Base-by-base conservation (phyloP, 305 asterid species). In the Fraxinus nigra region DNA sequence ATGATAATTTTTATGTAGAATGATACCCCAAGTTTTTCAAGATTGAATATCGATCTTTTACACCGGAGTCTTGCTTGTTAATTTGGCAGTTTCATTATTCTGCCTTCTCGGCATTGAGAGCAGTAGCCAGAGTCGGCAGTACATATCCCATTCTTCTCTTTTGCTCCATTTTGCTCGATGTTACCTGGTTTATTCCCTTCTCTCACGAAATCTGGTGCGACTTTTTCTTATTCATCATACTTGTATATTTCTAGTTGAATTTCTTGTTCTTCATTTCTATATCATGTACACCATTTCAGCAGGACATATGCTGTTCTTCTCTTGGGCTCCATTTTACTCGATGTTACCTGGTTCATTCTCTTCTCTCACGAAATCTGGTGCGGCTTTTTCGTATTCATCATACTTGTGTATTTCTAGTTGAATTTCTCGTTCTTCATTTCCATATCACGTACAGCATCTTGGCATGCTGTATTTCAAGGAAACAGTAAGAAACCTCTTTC, bases 21-120 rank as follows among this genome's bases (percentile, higher is more conserved):
- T 48, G 4, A 14, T 48, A 48, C 59, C 14, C 20, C 20, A 48
- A 3, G 59, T 48, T 7, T 48, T 48, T 14, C 59, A 48, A 48
- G 59, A 48, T 48, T 14, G 20, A 14, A 48, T 48, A 48, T 14
- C 7, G 1, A 14, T 48, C 22, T 86, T 93, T 79, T 95, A 88
- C 91, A 95, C 84, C 80, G 97, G 96, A 4, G 93, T 93, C 8
- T 85, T 91, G 89, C 89, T 95, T 77, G 90, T 90, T 51, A 85
- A 92, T 91, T 88, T 93, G 89, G 97, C 89, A 78, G 85, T 92
- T 85, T 90, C 95, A 0, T 80, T 95, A 83, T 93, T 95, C 81
- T 98, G 95, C 16, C 92, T 95, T 76, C 94, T 95, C 69, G 97
- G 98, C 85, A 95, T 93, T 56, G 97, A 92, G 87, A 93, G 98